Base-by-base conservation (phyloP, 345 rosid species). In the Syzygium aromaticum region DNA sequence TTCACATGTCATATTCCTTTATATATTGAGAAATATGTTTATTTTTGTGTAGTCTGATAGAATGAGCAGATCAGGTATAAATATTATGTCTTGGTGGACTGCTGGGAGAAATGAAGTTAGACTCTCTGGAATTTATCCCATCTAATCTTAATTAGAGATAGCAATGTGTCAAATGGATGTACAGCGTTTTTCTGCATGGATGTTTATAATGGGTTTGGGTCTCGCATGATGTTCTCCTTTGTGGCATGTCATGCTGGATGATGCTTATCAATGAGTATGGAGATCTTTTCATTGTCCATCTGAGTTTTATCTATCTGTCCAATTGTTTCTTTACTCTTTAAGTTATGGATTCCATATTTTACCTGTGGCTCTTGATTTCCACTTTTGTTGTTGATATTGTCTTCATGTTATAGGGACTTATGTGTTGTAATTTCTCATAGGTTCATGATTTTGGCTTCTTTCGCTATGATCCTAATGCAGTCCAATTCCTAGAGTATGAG, bases 361-460 rank as follows among this genome's bases (percentile, higher is more conserved):
- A 73, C 46, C 13, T 5, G 0, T 73, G 80, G 25, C 80, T 73
- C 46, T 67, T 67, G 80, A 73, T 33, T 33, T 73, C 46, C 49
- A 33, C 80, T 73, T 73, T 73, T 33, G 25, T 73, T 33, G 49
- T 73, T 19, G 46, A 33, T 73, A 73, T 73, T 33, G 80, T 33
- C 80, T 17, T 73, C 80, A 33, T 73, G 25, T 73, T 73, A 73
- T 73, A 17, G 49, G 19, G 25, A 73, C 80, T 73, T 38, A 73
- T 73, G 80, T 73, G 80, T 89, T 84, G 73, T 54, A 84, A 84
- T 90, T 77, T 88, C 54, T 84, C 86, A 56, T 91, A 96, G 99
- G 98, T 97, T 87, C 99, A 97, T 93, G 99, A 97, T 91, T 97
- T 97, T 90, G 99, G 99, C 87, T 97, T 97, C 95, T 97, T 94